These are phyloP conservation scores for Aspergillus coremiiformis DNA, from an alignment of 495 filamentous ascomycete genomes.

Conservation along the genomic window DNA sequence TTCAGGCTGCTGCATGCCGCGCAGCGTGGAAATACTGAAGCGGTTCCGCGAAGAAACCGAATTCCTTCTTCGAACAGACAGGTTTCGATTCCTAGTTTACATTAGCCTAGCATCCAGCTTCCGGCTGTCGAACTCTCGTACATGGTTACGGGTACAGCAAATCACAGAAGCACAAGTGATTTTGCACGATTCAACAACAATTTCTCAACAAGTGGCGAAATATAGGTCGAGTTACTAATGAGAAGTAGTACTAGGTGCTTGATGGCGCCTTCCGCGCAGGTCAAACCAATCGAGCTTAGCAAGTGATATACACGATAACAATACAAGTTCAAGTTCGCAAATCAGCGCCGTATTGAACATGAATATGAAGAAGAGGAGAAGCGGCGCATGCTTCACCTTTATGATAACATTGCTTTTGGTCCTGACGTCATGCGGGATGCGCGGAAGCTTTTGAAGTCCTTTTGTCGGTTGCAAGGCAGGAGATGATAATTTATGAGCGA, in stretches of 20 bases:
- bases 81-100: conserved; percentile 47
- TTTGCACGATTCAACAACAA: not conserved
- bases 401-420: not conserved
- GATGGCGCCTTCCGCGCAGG: conserved; percentile 8
- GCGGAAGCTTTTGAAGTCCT: conserved; percentile 18
- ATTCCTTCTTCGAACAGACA: conserved; percentile 50
- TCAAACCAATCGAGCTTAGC: not conserved
- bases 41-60: conserved; percentile 42
- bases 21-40: conserved; percentile 77
- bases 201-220: not conserved
- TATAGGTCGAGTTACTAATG: not conserved
- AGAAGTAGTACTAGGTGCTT: not conserved
- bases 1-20: conserved; percentile 74
- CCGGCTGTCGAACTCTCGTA: not conserved
- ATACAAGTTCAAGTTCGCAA: not conserved
- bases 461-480: conserved; percentile 5
- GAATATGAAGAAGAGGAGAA: not conserved
- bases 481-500: not conserved
- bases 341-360: not conserved
- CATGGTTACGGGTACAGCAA: conserved; percentile 1
- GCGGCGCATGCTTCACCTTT: not conserved
- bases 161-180: not conserved
- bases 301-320: not conserved
- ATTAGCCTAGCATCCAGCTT: not conserved
- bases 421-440: conserved; percentile 21